Conservation (phyloP, 2,329 filamentous ascomycete species). For the Claviceps sorghi region DNA sequence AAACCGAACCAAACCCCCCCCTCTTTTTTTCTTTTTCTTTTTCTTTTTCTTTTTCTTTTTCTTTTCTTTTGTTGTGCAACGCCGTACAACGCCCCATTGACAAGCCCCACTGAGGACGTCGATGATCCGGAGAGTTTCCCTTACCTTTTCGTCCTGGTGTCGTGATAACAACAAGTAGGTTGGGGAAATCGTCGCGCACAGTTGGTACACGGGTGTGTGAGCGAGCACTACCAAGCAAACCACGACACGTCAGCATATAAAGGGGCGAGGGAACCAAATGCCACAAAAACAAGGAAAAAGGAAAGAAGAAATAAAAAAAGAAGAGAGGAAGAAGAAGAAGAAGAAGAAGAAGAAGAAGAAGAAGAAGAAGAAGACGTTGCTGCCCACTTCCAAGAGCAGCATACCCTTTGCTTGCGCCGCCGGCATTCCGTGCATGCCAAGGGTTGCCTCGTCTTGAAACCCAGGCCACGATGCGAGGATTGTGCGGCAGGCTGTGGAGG, state of each 20-base stretch:
- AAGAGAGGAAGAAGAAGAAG: not conserved
- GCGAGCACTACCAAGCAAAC: slow-evolving; percentile 29
- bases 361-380: not conserved
- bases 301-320: not conserved
- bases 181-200: slow-evolving; percentile 37
- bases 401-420: slow-evolving; percentile 36
- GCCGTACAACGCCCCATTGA: not conserved
- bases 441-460: slow-evolving; percentile 12
- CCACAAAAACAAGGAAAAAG: not conserved
- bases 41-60: too few species aligned
- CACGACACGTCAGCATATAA: not conserved
- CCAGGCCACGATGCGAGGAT: slow-evolving; percentile 1
- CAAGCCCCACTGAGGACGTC: not conserved
- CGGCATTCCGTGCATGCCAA: slow-evolving; percentile 37
- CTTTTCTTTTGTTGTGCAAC: too few species aligned
- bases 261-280: not conserved
- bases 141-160: slow-evolving; percentile 13
- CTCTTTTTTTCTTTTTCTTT: too few species aligned
- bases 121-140: not conserved
- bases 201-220: slow-evolving; percentile 38
- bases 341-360: not conserved
- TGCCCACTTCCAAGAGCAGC: not conserved
- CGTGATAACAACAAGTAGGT: slow-evolving; percentile 32
- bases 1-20: too few species aligned
- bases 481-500: not conserved